phyloP scores from a whole-genome alignment of 179 eudicot species.

The Silene noctiflora region DNA sequence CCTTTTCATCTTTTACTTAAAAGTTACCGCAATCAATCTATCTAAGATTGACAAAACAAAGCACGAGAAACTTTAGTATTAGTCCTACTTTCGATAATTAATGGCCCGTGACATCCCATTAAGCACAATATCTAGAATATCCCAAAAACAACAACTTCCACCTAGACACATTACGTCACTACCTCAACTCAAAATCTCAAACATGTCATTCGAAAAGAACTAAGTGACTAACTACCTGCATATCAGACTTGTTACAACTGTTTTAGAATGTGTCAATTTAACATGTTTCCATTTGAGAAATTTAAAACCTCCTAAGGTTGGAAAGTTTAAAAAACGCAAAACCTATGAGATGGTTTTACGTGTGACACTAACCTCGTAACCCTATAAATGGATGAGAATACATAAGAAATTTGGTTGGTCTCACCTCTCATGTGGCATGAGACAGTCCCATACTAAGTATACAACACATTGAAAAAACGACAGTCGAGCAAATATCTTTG shows the following conservation, averaged over 20 bases:
- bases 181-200: neutral
- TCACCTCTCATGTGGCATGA: neutral
- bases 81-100: slow-evolving; percentile 4
- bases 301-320: neutral
- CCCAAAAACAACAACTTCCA: neutral
- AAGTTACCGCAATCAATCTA: slow-evolving; percentile 5
- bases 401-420: neutral
- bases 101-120: neutral
- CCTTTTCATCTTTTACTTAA: slow-evolving; percentile 37
- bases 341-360: neutral
- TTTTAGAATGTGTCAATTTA: slow-evolving; percentile 1
- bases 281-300: neutral
- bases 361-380: neutral
- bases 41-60: slow-evolving; percentile 5
- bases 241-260: neutral
- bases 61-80: neutral
- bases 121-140: neutral
- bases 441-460: neutral
- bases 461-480: neutral
- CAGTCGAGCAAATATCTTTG: neutral
- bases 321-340: too few species aligned
- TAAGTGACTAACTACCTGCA: slow-evolving; percentile 7
- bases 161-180: neutral
- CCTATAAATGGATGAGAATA: neutral
- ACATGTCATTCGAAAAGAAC: neutral